Evolutionary conservation across 2,329 filamentous ascomycete genomes (phyloP).

Genomic region (Aspergillus nomiae): DNA sequence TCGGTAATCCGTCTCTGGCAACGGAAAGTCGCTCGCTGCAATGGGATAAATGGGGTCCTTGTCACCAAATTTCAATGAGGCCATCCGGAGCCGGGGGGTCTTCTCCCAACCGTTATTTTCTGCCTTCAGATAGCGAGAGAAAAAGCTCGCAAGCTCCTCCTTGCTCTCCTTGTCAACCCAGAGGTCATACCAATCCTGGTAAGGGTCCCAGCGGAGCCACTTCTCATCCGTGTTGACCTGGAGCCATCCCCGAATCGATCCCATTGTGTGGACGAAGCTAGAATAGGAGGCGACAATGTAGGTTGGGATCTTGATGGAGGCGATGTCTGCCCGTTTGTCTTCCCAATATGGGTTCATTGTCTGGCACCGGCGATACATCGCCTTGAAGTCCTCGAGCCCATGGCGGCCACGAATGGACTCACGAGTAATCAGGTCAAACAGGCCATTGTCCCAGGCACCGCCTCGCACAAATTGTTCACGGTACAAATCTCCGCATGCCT

Average conservation of each 20-base stretch:
- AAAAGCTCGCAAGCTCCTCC: conserved; percentile 5
- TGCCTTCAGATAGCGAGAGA: too few species aligned
- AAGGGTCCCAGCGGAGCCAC: conserved; percentile 15
- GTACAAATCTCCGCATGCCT: neutral
- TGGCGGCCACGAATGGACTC: conserved; percentile 6
- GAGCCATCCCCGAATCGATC: conserved; percentile 13
- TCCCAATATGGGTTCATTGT: conserved; percentile 4
- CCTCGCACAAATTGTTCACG: neutral
- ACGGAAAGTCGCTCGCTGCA: too few species aligned
- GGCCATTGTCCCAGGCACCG: neutral
- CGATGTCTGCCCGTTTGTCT: neutral
- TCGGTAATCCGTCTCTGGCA: too few species aligned
- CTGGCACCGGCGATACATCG: conserved; percentile 6
- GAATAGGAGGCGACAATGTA: conserved; percentile 6
- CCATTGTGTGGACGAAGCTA: conserved; percentile 16
- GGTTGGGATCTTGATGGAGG: neutral
- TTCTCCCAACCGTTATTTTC: too few species aligned
- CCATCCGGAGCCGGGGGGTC: too few species aligned
- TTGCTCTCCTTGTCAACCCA: conserved; percentile 10
- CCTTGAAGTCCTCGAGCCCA: conserved; percentile 8
- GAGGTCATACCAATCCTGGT: conserved; percentile 17
- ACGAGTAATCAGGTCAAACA: conserved; percentile 9
- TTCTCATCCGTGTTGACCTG: conserved; percentile 11
- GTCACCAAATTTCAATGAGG: too few species aligned
- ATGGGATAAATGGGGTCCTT: too few species aligned